These are phyloP conservation scores for Exidia glandulosa DNA, from an alignment of 768 basidiomycete genomes.

Conservation along the genomic window DNA sequence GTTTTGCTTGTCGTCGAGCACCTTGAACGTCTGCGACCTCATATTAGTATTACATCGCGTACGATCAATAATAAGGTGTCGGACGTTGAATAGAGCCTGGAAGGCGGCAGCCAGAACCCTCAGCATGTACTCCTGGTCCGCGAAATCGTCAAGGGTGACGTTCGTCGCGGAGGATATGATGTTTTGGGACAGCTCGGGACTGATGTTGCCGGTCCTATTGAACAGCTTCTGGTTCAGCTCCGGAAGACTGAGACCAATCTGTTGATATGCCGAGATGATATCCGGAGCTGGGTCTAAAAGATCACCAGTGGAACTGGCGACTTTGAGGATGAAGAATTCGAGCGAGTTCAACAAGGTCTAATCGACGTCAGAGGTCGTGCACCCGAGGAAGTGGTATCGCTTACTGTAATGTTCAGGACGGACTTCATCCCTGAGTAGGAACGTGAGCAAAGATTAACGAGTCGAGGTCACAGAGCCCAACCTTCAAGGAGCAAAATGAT, in stretches of 20 bases:
- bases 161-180: too few relatives aligned
- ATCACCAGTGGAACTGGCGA: not conserved
- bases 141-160: not conserved
- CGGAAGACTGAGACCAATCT: not conserved
- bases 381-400: not conserved
- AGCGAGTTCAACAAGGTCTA: not conserved
- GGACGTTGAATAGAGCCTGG: not conserved
- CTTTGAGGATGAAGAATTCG: not conserved
- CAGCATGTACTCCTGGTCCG: not conserved
- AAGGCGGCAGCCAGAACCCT: not conserved
- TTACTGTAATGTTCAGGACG: not conserved
- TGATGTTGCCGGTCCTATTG: too few relatives aligned
- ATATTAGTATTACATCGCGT: not conserved
- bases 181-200: too few relatives aligned
- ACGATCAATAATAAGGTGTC: too few relatives aligned
- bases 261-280: not conserved
- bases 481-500: not conserved
- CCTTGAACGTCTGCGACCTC: not conserved
- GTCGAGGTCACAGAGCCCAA: not conserved
- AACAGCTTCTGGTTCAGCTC: not conserved
- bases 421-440: not conserved
- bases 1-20: not conserved
- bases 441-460: too few relatives aligned
- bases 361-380: not conserved
- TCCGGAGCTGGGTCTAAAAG: not conserved